Evolutionary conservation across 768 basidiomycete species (phyloP), one percentile per base, ranked within the genome.

Genomic region (Termitomyces sp.): DNA sequence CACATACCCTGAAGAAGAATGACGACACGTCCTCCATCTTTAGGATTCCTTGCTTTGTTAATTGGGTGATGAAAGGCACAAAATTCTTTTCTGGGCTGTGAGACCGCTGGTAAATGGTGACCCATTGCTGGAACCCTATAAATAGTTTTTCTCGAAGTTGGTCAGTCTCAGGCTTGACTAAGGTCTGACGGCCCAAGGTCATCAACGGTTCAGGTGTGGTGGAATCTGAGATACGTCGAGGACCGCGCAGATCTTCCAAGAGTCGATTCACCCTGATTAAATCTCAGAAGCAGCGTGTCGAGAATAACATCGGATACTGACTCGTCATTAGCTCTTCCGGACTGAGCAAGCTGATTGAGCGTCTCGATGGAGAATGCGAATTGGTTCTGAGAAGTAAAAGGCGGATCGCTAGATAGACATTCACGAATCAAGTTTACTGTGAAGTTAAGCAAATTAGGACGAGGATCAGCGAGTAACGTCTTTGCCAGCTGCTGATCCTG

Each of bases 1-100:
- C 90, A 67, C 95, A 98, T 41, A 98, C 95, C 10, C 97, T 85
- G 84, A 98, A 99, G 80, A 99, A 99, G 67, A 98, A 91, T 3
- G 93, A 94, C 5, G 97, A 98, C 9, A 93, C 80, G 60, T 99
- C 95, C 67, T 99, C 97, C 33, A 91, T 88, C 66, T 94, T 95
- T 64, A 99, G 75, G 58, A 99, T 95, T 50, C 94, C 95, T 73
- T 98, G 93, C 71, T 95, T 95, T 45, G 93, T 95, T 54, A 99
- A 78, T 66, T 94, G 89, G n/a, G 91, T 95, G 71, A 98, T 96
- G 74, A 94, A 98, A 5, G 90, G 86, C 60, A 98, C 89, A 66
- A 99, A 99, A 45, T 86, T 89, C 70, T 95, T 94, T 74, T 99
- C 97, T 19, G 93, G 91, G 52, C 89, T 85, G 61, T 83, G 84